Evolutionary conservation across 176 grass and related monocot genomes (phyloP).

Genomic region (Thinopyrum elongatum): DNA sequence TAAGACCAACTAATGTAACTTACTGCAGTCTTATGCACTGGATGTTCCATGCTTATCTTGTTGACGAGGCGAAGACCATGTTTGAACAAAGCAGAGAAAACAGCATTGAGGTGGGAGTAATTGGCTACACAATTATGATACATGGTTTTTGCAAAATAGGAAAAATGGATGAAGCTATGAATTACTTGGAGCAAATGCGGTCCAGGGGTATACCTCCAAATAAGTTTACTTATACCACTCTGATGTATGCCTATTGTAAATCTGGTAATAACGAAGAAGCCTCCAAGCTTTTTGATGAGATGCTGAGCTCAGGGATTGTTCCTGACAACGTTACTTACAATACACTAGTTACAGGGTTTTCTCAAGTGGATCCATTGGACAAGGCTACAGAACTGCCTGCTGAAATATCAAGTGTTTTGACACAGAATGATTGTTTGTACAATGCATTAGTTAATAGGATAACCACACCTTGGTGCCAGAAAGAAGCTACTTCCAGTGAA

Average conservation of each 20-base stretch:
- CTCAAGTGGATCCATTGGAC: conserved; percentile 43
- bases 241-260: conserved; percentile 82
- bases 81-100: conserved; percentile 48
- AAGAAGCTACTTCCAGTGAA: conserved; percentile 48
- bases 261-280: conserved; percentile 60
- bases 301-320: conserved; percentile 62
- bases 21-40: conserved; percentile 77
- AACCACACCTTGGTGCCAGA: conserved; percentile 46
- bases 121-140: conserved; percentile 79
- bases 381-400: conserved; percentile 45
- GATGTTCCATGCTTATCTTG: conserved; percentile 62
- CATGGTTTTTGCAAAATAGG: conserved; percentile 72
- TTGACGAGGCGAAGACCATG: conserved; percentile 72
- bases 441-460: conserved; percentile 60
- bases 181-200: conserved; percentile 69
- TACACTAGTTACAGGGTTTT: conserved; percentile 51
- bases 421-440: conserved; percentile 43
- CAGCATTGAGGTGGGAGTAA: conserved; percentile 55
- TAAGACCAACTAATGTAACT: conserved; percentile 65
- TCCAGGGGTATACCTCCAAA: conserved; percentile 63
- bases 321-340: conserved; percentile 76
- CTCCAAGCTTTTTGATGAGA: conserved; percentile 70
- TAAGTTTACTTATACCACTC: conserved; percentile 76
- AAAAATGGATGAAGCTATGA: conserved; percentile 72
- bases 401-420: conserved; percentile 40